phyloP scores from a whole-genome alignment of 2,329 filamentous ascomycete genomes.

The Exserohilum rostratum region DNA sequence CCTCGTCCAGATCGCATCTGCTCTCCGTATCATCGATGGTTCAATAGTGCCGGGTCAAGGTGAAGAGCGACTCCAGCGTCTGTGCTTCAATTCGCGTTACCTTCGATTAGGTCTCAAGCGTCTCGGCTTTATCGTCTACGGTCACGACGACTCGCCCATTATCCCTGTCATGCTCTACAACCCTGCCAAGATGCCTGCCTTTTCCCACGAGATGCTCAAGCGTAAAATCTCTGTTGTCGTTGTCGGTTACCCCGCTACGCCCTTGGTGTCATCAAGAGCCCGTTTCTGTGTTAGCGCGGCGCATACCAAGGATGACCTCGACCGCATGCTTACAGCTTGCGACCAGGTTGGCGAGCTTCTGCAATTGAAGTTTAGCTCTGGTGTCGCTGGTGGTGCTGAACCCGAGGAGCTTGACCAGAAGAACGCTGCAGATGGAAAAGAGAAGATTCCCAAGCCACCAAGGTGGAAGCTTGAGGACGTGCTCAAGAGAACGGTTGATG shows the following conservation, averaged over 20 bases:
- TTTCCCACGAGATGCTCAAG: constrained; percentile 97
- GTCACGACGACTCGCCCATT: constrained; percentile 97
- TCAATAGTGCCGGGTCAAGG: constrained; percentile 89
- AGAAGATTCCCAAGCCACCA: constrained; percentile 65
- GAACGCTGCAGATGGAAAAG: constrained; percentile 54
- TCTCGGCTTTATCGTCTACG: constrained; percentile 94
- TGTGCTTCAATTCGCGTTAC: constrained; percentile 98
- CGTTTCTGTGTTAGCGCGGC: constrained; percentile 95
- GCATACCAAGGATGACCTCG: constrained; percentile 98
- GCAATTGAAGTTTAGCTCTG: constrained; percentile 96
- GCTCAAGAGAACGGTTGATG: constrained; percentile 73
- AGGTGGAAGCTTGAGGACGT: constrained; percentile 81
- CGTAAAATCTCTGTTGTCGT: constrained; percentile 98
- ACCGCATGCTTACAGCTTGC: constrained; percentile 85
- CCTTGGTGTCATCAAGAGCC: constrained; percentile 90
- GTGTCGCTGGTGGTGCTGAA: constrained; percentile 85
- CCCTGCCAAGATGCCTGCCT: constrained; percentile 98
- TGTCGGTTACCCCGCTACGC: constrained; percentile 95
- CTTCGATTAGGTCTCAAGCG: constrained; percentile 97
- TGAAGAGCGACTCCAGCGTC: constrained; percentile 90
- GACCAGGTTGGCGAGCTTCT: constrained; percentile 91
- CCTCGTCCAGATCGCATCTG: constrained; percentile 85
- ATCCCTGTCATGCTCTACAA: constrained; percentile 95
- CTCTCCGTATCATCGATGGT: constrained; percentile 86
- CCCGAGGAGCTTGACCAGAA: constrained; percentile 76